These are phyloP conservation scores for Kingdonia uniflora DNA, from an alignment of 164 flowering plant genomes.

Conservation along the genomic window DNA sequence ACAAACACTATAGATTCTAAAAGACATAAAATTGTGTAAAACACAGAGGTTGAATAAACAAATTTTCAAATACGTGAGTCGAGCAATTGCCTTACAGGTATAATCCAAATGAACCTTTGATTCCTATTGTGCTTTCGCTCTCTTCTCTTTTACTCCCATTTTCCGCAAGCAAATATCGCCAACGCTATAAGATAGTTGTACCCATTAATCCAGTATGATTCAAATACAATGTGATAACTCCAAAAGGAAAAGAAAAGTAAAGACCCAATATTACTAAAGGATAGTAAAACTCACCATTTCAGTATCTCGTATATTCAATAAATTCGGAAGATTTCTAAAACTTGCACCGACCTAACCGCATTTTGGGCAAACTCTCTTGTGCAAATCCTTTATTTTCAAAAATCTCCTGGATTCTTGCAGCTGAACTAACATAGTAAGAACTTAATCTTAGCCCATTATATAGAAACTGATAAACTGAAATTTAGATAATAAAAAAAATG, in stretches of 20 bases:
- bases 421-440: background rate
- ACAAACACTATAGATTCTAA: background rate
- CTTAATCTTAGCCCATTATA: background rate
- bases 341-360: background rate
- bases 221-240: no score
- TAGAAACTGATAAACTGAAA: background rate
- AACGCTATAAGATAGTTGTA: conserved; percentile 84
- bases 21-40: background rate
- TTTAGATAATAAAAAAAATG: background rate
- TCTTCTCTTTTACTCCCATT: conserved; percentile 88
- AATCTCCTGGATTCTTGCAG: background rate
- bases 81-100: conserved; percentile 81
- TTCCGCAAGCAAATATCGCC: conserved; percentile 78
- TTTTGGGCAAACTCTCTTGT: background rate
- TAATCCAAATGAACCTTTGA: conserved; percentile 83
- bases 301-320: background rate
- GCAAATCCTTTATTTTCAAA: background rate
- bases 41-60: background rate
- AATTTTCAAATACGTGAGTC: conserved; percentile 81
- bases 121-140: conserved; percentile 76
- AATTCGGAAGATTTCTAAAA: background rate
- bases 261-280: no score
- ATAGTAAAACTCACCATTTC: background rate
- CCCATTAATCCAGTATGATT: background rate
- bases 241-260: no score